Conservation (phyloP, 306 rosid species). For the Rubus parviflorus region DNA sequence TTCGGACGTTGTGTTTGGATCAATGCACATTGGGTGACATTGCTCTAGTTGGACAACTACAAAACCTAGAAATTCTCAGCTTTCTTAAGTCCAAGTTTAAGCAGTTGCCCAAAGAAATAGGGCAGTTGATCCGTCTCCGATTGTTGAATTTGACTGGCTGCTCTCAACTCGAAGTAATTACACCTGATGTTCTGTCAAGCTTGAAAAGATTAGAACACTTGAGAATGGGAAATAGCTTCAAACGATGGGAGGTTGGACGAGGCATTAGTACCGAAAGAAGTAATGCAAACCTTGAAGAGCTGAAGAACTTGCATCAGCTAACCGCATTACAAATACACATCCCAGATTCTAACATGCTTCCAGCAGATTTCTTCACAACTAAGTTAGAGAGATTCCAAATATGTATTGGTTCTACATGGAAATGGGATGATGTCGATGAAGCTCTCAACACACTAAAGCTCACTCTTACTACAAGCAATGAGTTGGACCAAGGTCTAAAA, state of each 20-base stretch:
- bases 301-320: conserved; percentile 28
- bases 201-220: conserved; percentile 40
- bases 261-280: not conserved
- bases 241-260: conserved; percentile 24
- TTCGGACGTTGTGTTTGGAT: conserved; percentile 39
- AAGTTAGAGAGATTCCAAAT: conserved; percentile 33
- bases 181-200: conserved; percentile 27
- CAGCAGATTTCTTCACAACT: conserved; percentile 20
- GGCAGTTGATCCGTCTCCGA: conserved; percentile 29
- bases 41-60: conserved; percentile 31
- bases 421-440: conserved; percentile 23
- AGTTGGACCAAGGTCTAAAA: conserved; percentile 28
- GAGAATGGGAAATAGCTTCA: conserved; percentile 35
- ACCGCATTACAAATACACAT: conserved; percentile 36
- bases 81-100: conserved; percentile 25
- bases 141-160: conserved; percentile 43
- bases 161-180: conserved; percentile 31
- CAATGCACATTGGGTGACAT: conserved; percentile 18
- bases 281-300: conserved; percentile 33
- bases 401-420: conserved; percentile 34
- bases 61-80: conserved; percentile 44
- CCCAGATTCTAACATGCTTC: conserved; percentile 19
- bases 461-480: conserved; percentile 17
- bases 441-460: conserved; percentile 25
- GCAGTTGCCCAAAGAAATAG: conserved; percentile 31